A percentile compares a stretch with the other conserved stretches of the same genome.
Evolutionary conservation across 176 grass and related monocot genomes (phyloP).

Genomic region (Triticum turgidum): DNA sequence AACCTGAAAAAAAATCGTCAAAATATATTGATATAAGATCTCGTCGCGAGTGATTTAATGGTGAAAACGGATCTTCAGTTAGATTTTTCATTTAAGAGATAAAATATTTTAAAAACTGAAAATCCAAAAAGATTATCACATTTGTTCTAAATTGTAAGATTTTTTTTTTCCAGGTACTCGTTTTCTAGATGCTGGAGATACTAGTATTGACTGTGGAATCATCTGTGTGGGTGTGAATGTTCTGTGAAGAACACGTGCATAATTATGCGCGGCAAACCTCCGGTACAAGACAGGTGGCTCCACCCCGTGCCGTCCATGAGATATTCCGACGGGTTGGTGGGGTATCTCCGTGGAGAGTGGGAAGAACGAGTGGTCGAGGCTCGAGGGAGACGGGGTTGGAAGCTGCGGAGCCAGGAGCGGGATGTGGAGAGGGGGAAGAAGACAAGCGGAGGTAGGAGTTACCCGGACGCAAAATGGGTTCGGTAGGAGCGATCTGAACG

Average conservation of each 20-base stretch:
- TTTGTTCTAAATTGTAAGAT: too few relatives aligned
- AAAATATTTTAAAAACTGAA: too few relatives aligned
- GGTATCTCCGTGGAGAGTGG: background rate
- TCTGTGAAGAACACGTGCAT: background rate
- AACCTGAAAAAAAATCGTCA: too few relatives aligned
- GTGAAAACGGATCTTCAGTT: too few relatives aligned
- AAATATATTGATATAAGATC: too few relatives aligned
- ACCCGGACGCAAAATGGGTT: slow-evolving; percentile 3
- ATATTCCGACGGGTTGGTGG: slow-evolving; percentile 1
- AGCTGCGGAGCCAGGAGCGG: background rate
- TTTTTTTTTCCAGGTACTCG: too few relatives aligned
- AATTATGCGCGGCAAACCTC: background rate
- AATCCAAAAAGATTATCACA: too few relatives aligned
- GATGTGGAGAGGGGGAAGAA: background rate
- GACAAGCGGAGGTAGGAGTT: slow-evolving; percentile 4
- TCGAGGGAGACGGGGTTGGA: background rate
- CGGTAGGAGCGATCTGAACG: slow-evolving; percentile 15
- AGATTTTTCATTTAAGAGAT: too few relatives aligned
- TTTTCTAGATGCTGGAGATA: background rate
- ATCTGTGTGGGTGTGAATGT: background rate
- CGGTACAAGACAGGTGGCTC: background rate
- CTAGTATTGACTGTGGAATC: background rate
- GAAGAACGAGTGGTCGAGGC: background rate
- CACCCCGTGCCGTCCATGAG: background rate
- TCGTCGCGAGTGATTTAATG: too few relatives aligned